Evolutionary conservation across 2,329 filamentous ascomycete genomes (phyloP), one percentile per base, ranked within the genome.

Genomic region (Aureobasidium musti): DNA sequence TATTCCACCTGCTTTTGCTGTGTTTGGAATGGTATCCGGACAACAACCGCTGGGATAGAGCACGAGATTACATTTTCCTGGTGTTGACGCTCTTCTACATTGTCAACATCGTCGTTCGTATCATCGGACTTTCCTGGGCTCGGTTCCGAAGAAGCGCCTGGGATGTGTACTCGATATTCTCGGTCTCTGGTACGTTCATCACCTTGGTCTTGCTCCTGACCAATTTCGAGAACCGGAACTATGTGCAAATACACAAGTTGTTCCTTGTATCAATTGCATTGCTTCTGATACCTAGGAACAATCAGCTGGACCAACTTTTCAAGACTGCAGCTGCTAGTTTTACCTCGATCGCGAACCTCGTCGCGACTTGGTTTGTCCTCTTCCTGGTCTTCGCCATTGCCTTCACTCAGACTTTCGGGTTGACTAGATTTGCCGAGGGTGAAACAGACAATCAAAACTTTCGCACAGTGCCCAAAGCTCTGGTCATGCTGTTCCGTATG

Each of bases 371-470:
- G 95, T 91, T 98, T 69, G 92, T 99, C 2, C 86, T 99, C 68
- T 99, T 98, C 80, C 81, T 99, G 52, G 92, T 97, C 26, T 99
- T 93, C 75, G 94, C 95, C 54, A 99, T 99, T 73, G 96, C 95
- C 4, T 83, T 98, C 76, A 98, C 94, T 13, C 95, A 99, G 75
- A 91, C 93, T 0, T 98, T 99, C 75, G 96, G 95, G 69, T 84
- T 99, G 67, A 99, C 95, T 8, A 89, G 93, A 47, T 97, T 99
- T 73, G 91, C 89, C 1, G 74, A 76, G 0, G 82, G 88, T 35
- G 91, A 92, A 74, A 86, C 81, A 63, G 87, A 86, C 74, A 94
- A 97, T 73, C 81, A 94, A 76, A 99, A 99, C 76, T 94, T 99
- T 77, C 88, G 95, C 63, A 96, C 89, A 5, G 93, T 99, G 0